Base-by-base conservation (phyloP, 768 basidiomycete genomes). In the Hygrocybe punicea region DNA sequence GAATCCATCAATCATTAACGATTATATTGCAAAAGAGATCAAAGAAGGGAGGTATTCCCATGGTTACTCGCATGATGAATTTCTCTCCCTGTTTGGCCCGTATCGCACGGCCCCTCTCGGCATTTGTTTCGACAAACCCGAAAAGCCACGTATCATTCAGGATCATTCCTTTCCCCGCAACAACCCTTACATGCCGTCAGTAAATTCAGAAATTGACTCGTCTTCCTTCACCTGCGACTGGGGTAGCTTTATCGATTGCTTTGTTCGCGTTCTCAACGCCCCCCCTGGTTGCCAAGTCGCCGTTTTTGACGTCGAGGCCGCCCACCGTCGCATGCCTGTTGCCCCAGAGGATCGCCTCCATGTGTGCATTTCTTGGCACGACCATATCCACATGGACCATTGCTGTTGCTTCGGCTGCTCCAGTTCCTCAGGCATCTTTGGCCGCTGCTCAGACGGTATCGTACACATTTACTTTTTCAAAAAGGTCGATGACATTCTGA, bases 401-500 rank as follows among this genome's bases (percentile, higher is more conserved):
- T n/a, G n/a, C n/a, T n/a, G n/a, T n/a, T n/a, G n/a, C n/a, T n/a
- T n/a, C n/a, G n/a, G n/a, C n/a, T n/a, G n/a, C n/a, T n/a, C n/a
- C n/a, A 53, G 61, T 11, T 56, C 64, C 25, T 37, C 51, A 17
- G 60, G 68, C 14, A 58, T 64, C 36, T 61, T 63, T 19, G 64
- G 68, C 0, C 25, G 59, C 29, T 51, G 63, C 2, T 59, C 57
- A 1, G 58, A 65, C 29, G 56, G 65, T 4, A 44, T 53, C 9
- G 45, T 57, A 0, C 58, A 55, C 34, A 68, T 70, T 19, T 62
- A 60, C 50, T 6, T 56, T 5, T 24, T 54, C 4, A 33, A 52
- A 10, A 23, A 13, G 11, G 47, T n/a, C n/a, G n/a, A n/a, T n/a
- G n/a, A n/a, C n/a, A n/a, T n/a, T n/a, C n/a, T n/a, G n/a, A n/a